A percentile compares a stretch with the other conserved stretches of the same genome.
These are phyloP conservation scores for Cinchona pubescens DNA, from an alignment of 257 asterid genomes.

Conservation along the genomic window DNA sequence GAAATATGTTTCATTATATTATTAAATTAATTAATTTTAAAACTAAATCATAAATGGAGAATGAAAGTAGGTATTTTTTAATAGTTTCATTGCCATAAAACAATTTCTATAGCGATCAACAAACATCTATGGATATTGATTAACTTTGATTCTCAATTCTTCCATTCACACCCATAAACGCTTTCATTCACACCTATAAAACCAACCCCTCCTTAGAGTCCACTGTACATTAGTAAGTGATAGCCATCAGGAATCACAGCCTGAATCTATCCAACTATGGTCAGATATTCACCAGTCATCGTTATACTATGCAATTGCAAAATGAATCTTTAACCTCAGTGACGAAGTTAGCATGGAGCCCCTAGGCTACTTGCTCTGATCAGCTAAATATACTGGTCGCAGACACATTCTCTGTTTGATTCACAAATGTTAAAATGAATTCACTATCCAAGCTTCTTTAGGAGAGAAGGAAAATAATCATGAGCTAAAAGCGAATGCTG, in stretches of 20 bases:
- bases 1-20: too few relatives aligned
- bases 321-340: not conserved
- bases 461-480: not conserved
- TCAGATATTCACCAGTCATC: not conserved
- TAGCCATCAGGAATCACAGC: not conserved
- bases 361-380: not conserved
- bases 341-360: not conserved
- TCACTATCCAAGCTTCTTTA: not conserved
- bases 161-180: too few relatives aligned
- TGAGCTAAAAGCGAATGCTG: not conserved
- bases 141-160: too few relatives aligned
- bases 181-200: too few relatives aligned
- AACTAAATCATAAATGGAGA: too few relatives aligned
- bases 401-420: not conserved
- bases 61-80: too few relatives aligned
- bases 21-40: too few relatives aligned
- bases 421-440: not conserved
- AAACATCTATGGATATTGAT: too few relatives aligned
- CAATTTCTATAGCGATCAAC: too few relatives aligned
- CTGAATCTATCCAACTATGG: not conserved
- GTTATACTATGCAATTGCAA: not conserved
- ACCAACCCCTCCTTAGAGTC: too few relatives aligned
- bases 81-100: too few relatives aligned
- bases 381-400: not conserved
- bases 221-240: not conserved